Percentiles rank a stretch among this genome's conserved stretches.
phyloP scores from a whole-genome alignment of 2,329 filamentous ascomycete genomes.

The Metarhizium brunneum region DNA sequence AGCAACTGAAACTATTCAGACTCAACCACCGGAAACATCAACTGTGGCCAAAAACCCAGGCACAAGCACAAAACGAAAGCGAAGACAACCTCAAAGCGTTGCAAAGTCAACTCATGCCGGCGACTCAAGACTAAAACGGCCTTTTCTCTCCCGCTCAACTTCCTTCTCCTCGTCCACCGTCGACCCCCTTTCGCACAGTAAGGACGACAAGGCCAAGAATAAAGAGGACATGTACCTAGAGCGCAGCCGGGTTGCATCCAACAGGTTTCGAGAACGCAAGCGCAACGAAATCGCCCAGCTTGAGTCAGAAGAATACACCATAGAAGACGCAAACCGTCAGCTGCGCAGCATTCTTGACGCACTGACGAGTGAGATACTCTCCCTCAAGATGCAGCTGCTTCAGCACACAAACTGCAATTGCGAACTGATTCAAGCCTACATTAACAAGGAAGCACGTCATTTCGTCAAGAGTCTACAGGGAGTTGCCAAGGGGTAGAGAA shows the following conservation, averaged over 20 bases:
- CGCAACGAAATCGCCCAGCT: conserved; percentile 10
- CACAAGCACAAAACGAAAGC: background rate
- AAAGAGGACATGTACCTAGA: conserved; percentile 5
- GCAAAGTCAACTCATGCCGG: background rate
- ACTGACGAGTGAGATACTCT: conserved; percentile 11
- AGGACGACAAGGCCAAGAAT: background rate
- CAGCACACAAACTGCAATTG: conserved; percentile 16
- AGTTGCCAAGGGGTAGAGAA: background rate
- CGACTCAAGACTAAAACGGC: background rate
- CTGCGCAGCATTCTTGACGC: conserved; percentile 7
- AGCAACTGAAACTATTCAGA: background rate
- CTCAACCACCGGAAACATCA: background rate
- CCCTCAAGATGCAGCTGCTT: conserved; percentile 14
- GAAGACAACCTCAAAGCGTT: background rate
- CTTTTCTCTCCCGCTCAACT: background rate
- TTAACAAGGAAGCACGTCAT: conserved; percentile 10
- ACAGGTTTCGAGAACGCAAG: conserved; percentile 15
- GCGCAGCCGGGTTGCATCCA: conserved; percentile 16
- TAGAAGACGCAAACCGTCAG: conserved; percentile 10
- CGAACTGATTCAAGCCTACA: conserved; percentile 13
- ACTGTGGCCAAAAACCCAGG: background rate
- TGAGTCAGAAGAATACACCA: conserved; percentile 8
- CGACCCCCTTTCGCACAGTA: background rate
- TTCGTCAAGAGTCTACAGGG: conserved; percentile 8
- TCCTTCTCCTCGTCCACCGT: background rate